A percentile compares a stretch with the other conserved stretches of the same genome.
Evolutionary conservation across 225 moss, liverwort and hornwort species (phyloP).

Genomic region (Climacium dendroides): DNA sequence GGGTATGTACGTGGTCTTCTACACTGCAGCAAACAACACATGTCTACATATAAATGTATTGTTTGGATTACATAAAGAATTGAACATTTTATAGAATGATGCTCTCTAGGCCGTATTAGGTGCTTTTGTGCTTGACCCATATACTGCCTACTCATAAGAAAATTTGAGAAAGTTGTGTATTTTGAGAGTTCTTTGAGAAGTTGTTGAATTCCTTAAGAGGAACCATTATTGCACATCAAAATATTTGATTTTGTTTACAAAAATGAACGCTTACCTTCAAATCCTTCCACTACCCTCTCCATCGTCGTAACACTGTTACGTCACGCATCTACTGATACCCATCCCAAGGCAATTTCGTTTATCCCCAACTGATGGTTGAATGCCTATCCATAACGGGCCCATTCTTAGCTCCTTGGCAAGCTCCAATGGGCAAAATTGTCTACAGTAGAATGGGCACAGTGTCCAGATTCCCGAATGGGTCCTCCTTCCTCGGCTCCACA

Average conservation of each 20-base stretch:
- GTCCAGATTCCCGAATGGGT: not conserved
- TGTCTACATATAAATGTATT: not conserved
- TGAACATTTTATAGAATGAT: not conserved
- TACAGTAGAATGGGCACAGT: not conserved
- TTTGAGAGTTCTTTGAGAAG: no score
- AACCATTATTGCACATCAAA: no score
- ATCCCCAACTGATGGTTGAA: not conserved
- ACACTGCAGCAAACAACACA: rapidly evolving
- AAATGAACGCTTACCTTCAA: rapidly evolving
- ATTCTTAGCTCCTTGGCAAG: not conserved
- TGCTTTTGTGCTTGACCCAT: rapidly evolving
- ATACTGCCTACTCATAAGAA: rapidly evolving
- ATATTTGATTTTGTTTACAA: not conserved
- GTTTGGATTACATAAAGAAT: rapidly evolving
- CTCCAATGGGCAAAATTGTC: not conserved
- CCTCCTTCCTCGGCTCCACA: not conserved
- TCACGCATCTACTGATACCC: not conserved
- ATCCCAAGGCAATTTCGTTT: not conserved
- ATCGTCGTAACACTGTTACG: no score
- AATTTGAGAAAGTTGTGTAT: not conserved
- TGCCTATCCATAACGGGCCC: not conserved
- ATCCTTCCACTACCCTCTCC: not conserved
- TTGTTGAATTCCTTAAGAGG: not conserved
- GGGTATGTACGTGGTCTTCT: not conserved
- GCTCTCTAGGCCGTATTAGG: rapidly evolving